Conservation (phyloP, 2,329 filamentous ascomycete species). For the Fusarium denticulatum region DNA sequence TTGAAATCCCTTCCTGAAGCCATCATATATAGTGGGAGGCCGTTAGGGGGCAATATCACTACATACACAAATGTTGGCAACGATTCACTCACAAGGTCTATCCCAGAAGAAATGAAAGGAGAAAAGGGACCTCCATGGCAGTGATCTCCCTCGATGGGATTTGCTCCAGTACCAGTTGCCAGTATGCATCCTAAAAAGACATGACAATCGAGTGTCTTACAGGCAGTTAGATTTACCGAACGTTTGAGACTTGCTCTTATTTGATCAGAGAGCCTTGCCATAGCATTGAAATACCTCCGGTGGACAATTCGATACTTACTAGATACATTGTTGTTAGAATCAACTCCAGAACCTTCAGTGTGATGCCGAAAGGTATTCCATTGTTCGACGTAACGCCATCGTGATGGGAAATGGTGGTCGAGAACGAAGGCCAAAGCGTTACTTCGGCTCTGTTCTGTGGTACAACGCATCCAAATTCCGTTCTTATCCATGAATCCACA, state of each 20-base stretch:
- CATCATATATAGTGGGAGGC: not conserved
- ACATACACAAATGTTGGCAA: not conserved
- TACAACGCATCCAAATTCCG: not conserved
- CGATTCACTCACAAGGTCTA: not conserved
- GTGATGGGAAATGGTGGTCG: not conserved
- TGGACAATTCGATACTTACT: not conserved
- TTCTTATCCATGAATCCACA: not conserved
- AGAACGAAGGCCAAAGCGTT: not conserved
- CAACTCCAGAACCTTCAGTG: not conserved
- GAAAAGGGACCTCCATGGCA: not conserved
- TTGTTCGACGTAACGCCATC: not conserved
- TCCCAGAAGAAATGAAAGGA: too few relatives aligned
- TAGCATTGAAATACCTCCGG: too few relatives aligned
- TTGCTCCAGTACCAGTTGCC: not conserved
- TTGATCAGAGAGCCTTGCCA: not conserved
- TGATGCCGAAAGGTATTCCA: not conserved
- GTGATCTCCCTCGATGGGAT: too few relatives aligned
- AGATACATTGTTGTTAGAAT: not conserved
- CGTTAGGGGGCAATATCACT: not conserved
- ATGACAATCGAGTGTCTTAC: not conserved
- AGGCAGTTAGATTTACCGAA: not conserved
- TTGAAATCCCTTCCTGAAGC: not conserved
- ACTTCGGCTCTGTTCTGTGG: not conserved
- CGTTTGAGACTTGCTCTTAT: not conserved
- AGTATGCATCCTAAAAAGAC: not conserved